These are phyloP conservation scores for Sporothrix euskadiensis DNA, from an alignment of 2,329 filamentous ascomycete genomes.

Conservation along the genomic window DNA sequence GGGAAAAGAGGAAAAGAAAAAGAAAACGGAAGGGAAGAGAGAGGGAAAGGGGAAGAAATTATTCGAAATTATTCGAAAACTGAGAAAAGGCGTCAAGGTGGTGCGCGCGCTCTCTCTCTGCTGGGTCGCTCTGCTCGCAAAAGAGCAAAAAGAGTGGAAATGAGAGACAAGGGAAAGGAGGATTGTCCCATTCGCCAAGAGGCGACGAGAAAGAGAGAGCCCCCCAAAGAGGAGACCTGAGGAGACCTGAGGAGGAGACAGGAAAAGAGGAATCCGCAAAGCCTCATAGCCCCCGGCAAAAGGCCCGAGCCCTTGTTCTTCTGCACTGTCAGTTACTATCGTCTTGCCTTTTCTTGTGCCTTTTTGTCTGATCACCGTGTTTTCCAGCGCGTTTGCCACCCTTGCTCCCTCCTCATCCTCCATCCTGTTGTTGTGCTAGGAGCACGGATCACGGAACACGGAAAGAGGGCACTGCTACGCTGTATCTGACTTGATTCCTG, in stretches of 20 bases:
- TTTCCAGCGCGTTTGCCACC: background rate
- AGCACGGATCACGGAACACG: background rate
- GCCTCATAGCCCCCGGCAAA: slow-evolving; percentile 6
- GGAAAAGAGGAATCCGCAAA: slow-evolving; percentile 9
- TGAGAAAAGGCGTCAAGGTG: background rate
- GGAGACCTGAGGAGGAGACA: slow-evolving; percentile 3
- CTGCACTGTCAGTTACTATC: background rate
- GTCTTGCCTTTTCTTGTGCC: background rate
- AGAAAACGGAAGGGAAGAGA: background rate
- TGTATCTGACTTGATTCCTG: background rate
- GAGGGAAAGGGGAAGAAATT: background rate
- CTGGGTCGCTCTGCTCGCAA: background rate
- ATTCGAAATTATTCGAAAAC: background rate
- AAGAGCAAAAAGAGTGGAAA: slow-evolving; percentile 9
- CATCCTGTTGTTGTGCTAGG: background rate
- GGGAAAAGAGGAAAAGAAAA: background rate
- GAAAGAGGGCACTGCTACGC: background rate
- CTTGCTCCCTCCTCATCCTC: background rate
- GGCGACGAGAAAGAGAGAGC: slow-evolving; percentile 7
- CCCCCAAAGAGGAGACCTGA: background rate
- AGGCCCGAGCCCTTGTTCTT: slow-evolving; percentile 3
- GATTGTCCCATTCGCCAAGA: slow-evolving; percentile 20
- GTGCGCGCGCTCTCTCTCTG: background rate
- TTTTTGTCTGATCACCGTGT: background rate
- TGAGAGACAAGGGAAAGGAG: slow-evolving; percentile 11